Percentiles rank a stretch among this genome's conserved stretches.
These are phyloP conservation scores for Paspalum vaginatum DNA, from an alignment of 176 grass and related monocot species.

Conservation along the genomic window DNA sequence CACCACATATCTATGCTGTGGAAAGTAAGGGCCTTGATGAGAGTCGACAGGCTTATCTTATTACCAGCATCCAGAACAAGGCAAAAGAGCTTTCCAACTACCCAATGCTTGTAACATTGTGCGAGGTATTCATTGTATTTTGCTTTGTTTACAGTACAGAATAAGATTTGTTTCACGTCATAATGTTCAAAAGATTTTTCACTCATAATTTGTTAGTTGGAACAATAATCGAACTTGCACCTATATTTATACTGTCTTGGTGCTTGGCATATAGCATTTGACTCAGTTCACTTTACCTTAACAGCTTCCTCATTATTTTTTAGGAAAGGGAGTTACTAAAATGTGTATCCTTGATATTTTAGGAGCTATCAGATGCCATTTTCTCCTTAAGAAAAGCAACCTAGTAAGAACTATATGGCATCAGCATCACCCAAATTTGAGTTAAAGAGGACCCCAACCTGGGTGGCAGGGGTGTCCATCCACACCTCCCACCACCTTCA, in stretches of 20 bases:
- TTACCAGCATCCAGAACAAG: conserved; percentile 64
- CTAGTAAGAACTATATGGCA: neutral
- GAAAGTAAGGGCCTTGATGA: conserved; percentile 92
- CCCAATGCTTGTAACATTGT: conserved; percentile 76
- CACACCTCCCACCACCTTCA: neutral
- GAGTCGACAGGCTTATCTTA: conserved; percentile 66
- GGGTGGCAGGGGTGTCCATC: neutral
- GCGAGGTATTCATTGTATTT: conserved; percentile 66
- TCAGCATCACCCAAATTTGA: neutral
- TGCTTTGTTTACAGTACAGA: conserved; percentile 21
- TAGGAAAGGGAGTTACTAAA: neutral
- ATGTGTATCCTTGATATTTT: conserved; percentile 2
- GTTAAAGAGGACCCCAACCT: neutral
- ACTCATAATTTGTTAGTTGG: neutral
- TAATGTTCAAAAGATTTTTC: conserved; percentile 13
- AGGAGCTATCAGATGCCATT: conserved; percentile 20
- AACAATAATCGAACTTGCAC: neutral
- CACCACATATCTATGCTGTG: conserved; percentile 69
- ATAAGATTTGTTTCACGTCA: neutral
- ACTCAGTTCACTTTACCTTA: neutral
- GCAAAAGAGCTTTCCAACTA: conserved; percentile 72
- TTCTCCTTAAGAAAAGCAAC: neutral
- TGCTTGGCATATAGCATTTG: neutral
- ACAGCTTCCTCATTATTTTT: neutral
- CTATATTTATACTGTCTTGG: neutral